phyloP scores from a whole-genome alignment of 495 filamentous ascomycete species.

The Umbilicaria muhlenbergii region DNA sequence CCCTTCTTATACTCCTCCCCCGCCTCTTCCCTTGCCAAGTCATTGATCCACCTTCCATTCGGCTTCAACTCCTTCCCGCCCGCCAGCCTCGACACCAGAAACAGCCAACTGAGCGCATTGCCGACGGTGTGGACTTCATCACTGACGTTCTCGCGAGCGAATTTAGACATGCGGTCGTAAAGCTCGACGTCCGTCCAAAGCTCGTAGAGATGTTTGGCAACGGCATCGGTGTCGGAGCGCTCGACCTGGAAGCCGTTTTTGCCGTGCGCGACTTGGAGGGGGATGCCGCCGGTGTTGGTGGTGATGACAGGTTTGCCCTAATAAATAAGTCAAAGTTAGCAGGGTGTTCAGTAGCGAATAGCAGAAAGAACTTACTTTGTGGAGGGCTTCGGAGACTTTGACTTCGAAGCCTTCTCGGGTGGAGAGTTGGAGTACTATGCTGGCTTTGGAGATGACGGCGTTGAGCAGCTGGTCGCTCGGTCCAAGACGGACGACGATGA shows the following conservation, averaged over 20 bases:
- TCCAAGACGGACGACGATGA: conserved; percentile 62
- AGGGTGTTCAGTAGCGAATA: too few species aligned
- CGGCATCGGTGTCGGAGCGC: conserved; percentile 54
- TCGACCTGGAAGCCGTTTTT: conserved; percentile 68
- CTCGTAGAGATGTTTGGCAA: conserved; percentile 52
- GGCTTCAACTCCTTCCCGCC: conserved; percentile 32
- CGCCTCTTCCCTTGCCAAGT: conserved; percentile 58
- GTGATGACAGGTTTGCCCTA: conserved; percentile 64
- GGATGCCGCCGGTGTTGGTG: conserved; percentile 65
- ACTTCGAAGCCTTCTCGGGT: conserved; percentile 81
- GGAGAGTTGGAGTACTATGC: conserved; percentile 64
- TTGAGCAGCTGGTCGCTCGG: conserved; percentile 75
- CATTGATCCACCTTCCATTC: conserved; percentile 53
- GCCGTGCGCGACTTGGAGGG: conserved; percentile 58
- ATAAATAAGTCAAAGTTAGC: too few species aligned
- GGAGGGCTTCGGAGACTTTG: conserved; percentile 76
- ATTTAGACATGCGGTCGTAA: conserved; percentile 52
- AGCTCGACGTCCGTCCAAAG: conserved; percentile 51
- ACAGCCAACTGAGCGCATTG: conserved; percentile 64
- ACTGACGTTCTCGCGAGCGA: conserved; percentile 48
- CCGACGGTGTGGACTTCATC: conserved; percentile 79
- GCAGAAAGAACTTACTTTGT: conserved; percentile 31
- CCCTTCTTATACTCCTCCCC: conserved; percentile 38
- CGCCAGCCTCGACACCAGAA: conserved; percentile 49
- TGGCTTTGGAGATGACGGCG: conserved; percentile 57